phyloP scores from a whole-genome alignment of 2,329 filamentous ascomycete species.

The Neopestalotiopsis rosae region DNA sequence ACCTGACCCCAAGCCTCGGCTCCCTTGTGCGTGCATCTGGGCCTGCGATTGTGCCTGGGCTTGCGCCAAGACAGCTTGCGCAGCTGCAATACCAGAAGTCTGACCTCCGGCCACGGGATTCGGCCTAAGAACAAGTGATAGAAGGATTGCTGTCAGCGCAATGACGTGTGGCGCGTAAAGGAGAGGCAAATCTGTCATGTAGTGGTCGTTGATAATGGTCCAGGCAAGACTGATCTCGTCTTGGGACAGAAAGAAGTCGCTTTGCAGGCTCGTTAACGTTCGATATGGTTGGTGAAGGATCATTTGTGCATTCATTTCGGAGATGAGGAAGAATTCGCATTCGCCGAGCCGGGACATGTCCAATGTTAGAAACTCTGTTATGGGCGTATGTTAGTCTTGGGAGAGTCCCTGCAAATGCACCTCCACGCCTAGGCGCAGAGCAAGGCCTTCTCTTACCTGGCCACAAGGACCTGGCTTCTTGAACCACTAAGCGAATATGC shows the following conservation, averaged over 20 bases:
- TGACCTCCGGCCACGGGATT: slow-evolving; percentile 34
- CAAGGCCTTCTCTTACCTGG: slow-evolving; percentile 57
- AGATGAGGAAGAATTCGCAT: slow-evolving; percentile 92
- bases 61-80: slow-evolving; percentile 54
- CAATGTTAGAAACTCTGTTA: slow-evolving; percentile 68
- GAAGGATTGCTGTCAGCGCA: slow-evolving; percentile 83
- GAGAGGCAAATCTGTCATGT: slow-evolving; percentile 88
- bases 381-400: not conserved
- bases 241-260: slow-evolving; percentile 71
- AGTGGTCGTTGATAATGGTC: slow-evolving; percentile 89
- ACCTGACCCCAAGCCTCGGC: slow-evolving; percentile 22
- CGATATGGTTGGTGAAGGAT: slow-evolving; percentile 93
- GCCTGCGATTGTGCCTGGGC: slow-evolving; percentile 22
- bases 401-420: not conserved
- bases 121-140: slow-evolving; percentile 83
- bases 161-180: slow-evolving; percentile 86
- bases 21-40: slow-evolving; percentile 40
- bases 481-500: slow-evolving; percentile 89
- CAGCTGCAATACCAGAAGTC: slow-evolving; percentile 53
- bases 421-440: not conserved
- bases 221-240: slow-evolving; percentile 82
- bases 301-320: slow-evolving; percentile 86
- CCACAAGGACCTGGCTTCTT: slow-evolving; percentile 86
- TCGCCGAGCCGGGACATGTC: slow-evolving; percentile 88
- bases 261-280: slow-evolving; percentile 73